Conservation (phyloP, 1,139 yeast genomes). For the Pichia sp. region DNA sequence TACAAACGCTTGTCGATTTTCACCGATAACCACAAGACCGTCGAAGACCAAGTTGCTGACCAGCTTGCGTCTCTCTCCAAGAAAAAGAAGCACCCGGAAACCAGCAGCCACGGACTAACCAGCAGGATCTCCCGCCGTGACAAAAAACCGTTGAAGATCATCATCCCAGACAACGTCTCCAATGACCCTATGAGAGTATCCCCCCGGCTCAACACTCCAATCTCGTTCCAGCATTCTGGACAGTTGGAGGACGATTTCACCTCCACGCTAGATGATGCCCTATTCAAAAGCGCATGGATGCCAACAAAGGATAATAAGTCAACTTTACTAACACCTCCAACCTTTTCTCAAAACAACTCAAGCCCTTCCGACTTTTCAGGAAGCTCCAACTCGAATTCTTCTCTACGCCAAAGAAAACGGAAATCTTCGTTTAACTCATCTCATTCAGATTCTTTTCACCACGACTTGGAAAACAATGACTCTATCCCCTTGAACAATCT, state of each 20-base stretch:
- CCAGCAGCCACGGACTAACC: not conserved
- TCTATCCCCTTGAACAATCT: constrained; percentile 8
- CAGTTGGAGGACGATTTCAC: constrained; percentile 11
- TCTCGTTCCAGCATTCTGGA: not conserved
- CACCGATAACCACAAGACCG: not conserved
- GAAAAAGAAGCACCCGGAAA: not conserved
- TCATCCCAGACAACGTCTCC: not conserved
- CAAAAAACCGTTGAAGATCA: not conserved
- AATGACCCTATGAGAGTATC: not conserved
- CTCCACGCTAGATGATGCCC: constrained; percentile 15
- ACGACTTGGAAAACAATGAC: constrained; percentile 11
- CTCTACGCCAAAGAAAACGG: constrained; percentile 4
- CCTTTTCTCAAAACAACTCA: not conserved
- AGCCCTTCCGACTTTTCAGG: not conserved
- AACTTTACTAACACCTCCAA: not conserved
- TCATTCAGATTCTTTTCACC: constrained; percentile 1
- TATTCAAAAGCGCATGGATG: constrained; percentile 15
- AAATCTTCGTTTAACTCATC: not conserved
- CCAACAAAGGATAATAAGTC: constrained; percentile 3
- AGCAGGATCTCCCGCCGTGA: not conserved
- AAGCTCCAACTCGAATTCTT: not conserved
- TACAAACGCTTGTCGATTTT: constrained; percentile 9
- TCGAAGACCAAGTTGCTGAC: not conserved
- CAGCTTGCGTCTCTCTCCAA: not conserved
- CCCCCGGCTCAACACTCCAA: constrained; percentile 5